Conservation (phyloP, 192 early-diverging fungal genomes). For the Gryganskiella cystojenkinii region DNA sequence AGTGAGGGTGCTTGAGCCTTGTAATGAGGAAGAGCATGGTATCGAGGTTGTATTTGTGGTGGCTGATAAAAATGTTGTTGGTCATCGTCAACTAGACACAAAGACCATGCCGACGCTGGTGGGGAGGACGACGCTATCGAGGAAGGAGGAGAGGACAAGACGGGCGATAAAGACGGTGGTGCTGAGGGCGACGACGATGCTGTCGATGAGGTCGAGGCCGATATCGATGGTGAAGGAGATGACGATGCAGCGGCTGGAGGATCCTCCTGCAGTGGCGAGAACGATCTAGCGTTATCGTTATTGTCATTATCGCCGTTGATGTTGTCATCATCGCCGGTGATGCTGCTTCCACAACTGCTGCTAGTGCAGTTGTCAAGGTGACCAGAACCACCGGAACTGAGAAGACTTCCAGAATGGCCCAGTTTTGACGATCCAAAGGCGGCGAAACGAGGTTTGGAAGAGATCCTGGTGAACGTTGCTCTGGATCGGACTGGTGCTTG, state of each 20-base stretch:
- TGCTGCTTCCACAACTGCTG: not conserved
- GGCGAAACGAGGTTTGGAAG: conserved; percentile 8
- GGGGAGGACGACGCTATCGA: not conserved
- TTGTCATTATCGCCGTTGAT: not conserved
- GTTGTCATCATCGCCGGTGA: not conserved
- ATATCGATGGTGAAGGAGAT: too few relatives aligned
- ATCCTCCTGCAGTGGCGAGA: not conserved
- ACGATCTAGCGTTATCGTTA: not conserved
- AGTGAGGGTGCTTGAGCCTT: not conserved
- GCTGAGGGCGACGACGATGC: not conserved
- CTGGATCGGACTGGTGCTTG: not conserved
- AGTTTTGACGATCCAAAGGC: not conserved
- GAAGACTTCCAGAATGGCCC: not conserved
- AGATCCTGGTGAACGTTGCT: conserved; percentile 27
- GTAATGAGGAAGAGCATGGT: not conserved
- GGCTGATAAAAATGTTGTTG: not conserved
- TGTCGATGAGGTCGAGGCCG: conserved; percentile 4
- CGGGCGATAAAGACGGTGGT: too few relatives aligned
- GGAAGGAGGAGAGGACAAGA: not conserved
- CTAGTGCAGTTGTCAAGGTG: not conserved
- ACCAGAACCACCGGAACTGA: conserved; percentile 3
- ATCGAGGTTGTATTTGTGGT: not conserved
- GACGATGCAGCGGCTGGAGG: too few relatives aligned
- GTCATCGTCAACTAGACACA: not conserved
- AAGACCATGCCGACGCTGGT: not conserved